These are phyloP conservation scores for Irpex sp. DNA, from an alignment of 1,284 basidiomycete species.

Conservation along the genomic window DNA sequence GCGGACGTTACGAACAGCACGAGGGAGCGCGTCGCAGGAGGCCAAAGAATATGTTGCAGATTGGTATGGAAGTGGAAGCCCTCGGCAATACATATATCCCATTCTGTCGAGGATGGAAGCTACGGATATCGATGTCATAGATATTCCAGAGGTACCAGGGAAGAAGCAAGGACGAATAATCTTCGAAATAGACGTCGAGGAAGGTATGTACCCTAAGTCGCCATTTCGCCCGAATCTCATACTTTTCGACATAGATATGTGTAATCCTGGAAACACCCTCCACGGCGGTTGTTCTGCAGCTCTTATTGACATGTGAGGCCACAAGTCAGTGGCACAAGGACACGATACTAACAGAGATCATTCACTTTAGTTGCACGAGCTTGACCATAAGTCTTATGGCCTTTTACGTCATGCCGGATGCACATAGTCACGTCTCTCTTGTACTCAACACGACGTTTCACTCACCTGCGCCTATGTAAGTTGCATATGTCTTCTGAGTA, in stretches of 20 bases:
- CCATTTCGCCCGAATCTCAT: not conserved
- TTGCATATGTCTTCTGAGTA: not conserved
- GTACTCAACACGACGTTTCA: slow-evolving; percentile 10
- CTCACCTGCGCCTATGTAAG: slow-evolving; percentile 12
- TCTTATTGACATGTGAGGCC: slow-evolving; percentile 43
- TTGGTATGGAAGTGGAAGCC: not conserved
- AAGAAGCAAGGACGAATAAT: slow-evolving; percentile 16
- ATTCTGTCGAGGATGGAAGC: slow-evolving; percentile 7
- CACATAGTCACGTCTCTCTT: slow-evolving; percentile 6
- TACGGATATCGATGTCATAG: slow-evolving; percentile 12
- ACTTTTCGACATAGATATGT: slow-evolving; percentile 36
- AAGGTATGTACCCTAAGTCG: slow-evolving; percentile 6
- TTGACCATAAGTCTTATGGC: slow-evolving; percentile 4
- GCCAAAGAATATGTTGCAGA: not conserved
- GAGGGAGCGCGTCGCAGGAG: not conserved
- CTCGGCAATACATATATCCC: not conserved
- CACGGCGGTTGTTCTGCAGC: slow-evolving; percentile 50
- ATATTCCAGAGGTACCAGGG: slow-evolving; percentile 12
- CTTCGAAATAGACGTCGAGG: slow-evolving; percentile 13
- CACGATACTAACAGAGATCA: not conserved
- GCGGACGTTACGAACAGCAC: not conserved
- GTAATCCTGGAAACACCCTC: slow-evolving; percentile 37
- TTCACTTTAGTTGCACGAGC: slow-evolving; percentile 2
- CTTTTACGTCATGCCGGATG: not conserved
- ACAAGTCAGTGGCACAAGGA: not conserved